phyloP scores from a whole-genome alignment of 1,284 basidiomycete species.

The Schizophyllum amplum region DNA sequence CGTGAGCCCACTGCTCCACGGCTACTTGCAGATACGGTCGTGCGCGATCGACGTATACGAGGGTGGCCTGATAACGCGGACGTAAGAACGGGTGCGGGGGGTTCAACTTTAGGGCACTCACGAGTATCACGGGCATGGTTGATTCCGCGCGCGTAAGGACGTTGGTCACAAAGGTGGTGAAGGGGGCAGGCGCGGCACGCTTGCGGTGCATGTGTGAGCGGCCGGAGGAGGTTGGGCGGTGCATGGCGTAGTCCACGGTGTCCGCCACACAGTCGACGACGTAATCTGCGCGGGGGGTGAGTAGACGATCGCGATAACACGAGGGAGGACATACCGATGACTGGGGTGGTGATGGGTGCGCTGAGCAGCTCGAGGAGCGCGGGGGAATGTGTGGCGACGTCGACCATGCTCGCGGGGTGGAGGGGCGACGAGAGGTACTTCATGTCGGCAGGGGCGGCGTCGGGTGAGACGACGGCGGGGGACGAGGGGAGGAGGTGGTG shows the following conservation, averaged over 20 bases:
- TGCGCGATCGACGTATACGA: conserved; percentile 47
- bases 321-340: conserved; percentile 45
- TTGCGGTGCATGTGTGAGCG: conserved; percentile 22
- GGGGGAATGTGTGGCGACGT: conserved; percentile 50
- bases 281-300: conserved; percentile 40
- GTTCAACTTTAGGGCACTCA: not conserved
- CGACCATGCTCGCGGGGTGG: conserved; percentile 56
- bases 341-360: conserved; percentile 44
- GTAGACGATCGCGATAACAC: conserved; percentile 1
- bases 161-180: conserved; percentile 38
- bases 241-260: conserved; percentile 66
- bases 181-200: conserved; percentile 22
- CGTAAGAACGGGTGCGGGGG: not conserved
- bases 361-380: conserved; percentile 57
- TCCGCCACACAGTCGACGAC: conserved; percentile 57
- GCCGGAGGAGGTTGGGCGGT: conserved; percentile 41
- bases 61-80: conserved; percentile 21
- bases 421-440: conserved; percentile 17
- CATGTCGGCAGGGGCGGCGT: not conserved
- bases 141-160: conserved; percentile 46
- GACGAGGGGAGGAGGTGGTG: not conserved
- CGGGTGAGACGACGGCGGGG: not conserved
- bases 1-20: conserved; percentile 50
- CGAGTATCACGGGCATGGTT: conserved; percentile 36
- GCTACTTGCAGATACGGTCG: conserved; percentile 49